Evolutionary conservation across 179 eudicot genomes (phyloP).

Genomic region (Beta corolliflora): DNA sequence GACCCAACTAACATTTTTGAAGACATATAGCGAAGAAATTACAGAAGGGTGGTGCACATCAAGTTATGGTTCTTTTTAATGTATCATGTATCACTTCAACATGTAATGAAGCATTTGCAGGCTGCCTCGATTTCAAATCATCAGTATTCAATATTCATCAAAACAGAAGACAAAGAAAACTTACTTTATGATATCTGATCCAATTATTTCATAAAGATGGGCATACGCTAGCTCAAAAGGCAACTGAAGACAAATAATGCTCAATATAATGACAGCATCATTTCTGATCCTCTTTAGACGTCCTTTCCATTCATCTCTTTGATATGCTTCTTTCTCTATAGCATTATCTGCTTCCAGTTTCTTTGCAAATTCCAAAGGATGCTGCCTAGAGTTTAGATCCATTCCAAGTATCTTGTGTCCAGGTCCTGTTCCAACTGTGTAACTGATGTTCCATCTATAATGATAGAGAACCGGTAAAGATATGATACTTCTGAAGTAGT

Average conservation of each 20-base stretch:
- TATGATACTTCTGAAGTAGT: background rate
- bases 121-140: background rate
- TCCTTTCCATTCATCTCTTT: slow-evolving; percentile 83
- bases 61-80: too few relatives aligned
- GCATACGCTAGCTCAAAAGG: slow-evolving; percentile 96
- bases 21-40: too few relatives aligned
- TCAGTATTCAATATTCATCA: background rate
- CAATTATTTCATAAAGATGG: slow-evolving; percentile 77
- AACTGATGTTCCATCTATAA: slow-evolving; percentile 75
- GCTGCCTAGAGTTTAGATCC: slow-evolving; percentile 50
- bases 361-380: slow-evolving; percentile 48
- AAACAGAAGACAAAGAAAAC: slow-evolving; percentile 13
- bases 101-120: background rate
- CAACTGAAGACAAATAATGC: slow-evolving; percentile 89
- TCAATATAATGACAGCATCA: slow-evolving; percentile 66
- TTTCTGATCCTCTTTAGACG: slow-evolving; percentile 80
- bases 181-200: slow-evolving; percentile 67
- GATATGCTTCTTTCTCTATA: slow-evolving; percentile 61
- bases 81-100: background rate
- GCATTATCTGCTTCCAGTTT: slow-evolving; percentile 50
- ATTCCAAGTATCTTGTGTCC: slow-evolving; percentile 53
- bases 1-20: too few relatives aligned
- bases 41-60: too few relatives aligned
- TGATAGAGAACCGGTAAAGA: slow-evolving; percentile 3
- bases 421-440: slow-evolving; percentile 57